Base-by-base conservation (phyloP, 2,329 filamentous ascomycete species). In the Diaporthe batatas region DNA sequence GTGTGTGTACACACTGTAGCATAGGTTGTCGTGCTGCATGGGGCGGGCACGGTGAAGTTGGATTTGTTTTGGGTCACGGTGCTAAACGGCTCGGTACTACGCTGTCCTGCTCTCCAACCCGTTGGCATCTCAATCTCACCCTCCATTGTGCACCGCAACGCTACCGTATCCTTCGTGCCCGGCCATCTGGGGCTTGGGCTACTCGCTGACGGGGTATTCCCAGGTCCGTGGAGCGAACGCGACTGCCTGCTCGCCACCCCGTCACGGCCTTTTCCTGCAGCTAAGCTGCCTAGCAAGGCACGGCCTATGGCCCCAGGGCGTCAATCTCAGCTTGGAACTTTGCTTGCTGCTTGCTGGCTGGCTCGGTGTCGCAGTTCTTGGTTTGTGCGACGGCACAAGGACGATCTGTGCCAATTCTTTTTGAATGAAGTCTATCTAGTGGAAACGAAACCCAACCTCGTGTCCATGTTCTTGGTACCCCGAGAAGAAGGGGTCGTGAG, bases 61-160 rank as follows among this genome's bases (percentile, higher is more conserved):
- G 34, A 16, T 16, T 23, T 14, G 36, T 36, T 18, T 67, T 64
- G 62, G 62, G 62, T 44, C 39, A 53, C 62, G 29, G 39, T 67
- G 62, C 62, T 67, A 67, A 67, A 53, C 62, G 62, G 32, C 47
- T 53, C 44, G 47, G 32, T 67, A 25, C 62, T 67, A 67, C 62
- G 36, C 62, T 67, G 47, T 21, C 5, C 16, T 11, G 18, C 21
- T n/a, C 44, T 51, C 59, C 42, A 65, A 51, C 62, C 1, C 44
- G 23, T 39, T 62, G 58, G 58, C 39, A 62, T 62, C 39, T 62
- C 58, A 29, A 62, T 62, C 39, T 62, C 58, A 29, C 58, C 58
- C 58, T 62, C 58, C 34, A 25, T 39, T n/a, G n/a, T 44, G 42
- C 42, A 44, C 42, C 42, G 14, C 34, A 12, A 42, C 14, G 16